Evolutionary conservation across 2,329 filamentous ascomycete genomes (phyloP).

Genomic region (Penicillium vulpinum): DNA sequence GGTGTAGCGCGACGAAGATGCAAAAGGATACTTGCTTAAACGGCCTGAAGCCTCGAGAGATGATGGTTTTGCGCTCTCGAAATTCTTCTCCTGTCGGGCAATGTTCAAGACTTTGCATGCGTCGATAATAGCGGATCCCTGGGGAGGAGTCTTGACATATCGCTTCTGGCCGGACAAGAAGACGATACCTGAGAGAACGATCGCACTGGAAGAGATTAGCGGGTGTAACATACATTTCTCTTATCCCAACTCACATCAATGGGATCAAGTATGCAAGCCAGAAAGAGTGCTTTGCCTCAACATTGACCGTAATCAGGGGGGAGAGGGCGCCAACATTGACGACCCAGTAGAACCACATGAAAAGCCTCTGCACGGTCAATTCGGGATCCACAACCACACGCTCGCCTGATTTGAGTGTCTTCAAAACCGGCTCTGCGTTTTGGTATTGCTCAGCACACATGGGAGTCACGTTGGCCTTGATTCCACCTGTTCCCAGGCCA

Average conservation of each 20-base stretch:
- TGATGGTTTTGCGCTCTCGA: conserved; percentile 18
- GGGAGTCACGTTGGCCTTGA: conserved; percentile 59
- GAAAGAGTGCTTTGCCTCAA: conserved; percentile 64
- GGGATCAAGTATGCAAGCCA: conserved; percentile 60
- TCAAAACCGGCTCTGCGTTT: conserved; percentile 19
- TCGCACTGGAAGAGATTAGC: conserved; percentile 3
- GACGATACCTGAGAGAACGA: conserved; percentile 54
- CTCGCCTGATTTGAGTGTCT: conserved; percentile 39
- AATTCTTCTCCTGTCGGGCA: conserved; percentile 20
- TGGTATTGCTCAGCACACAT: conserved; percentile 60
- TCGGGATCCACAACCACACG: conserved; percentile 61
- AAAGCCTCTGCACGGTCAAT: conserved; percentile 60
- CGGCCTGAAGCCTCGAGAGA: conserved; percentile 16
- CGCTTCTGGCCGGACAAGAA: conserved; percentile 35
- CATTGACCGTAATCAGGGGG: conserved; percentile 47
- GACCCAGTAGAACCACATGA: conserved; percentile 66
- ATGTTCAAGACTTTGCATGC: conserved; percentile 34
- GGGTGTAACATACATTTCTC: background rate
- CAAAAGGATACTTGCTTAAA: conserved; percentile 21
- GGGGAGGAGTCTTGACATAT: conserved; percentile 40
- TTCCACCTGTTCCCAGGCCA: conserved; percentile 61
- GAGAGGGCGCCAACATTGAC: conserved; percentile 67
- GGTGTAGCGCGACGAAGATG: conserved; percentile 25
- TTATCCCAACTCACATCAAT: conserved; percentile 45
- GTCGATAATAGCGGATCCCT: conserved; percentile 60